Evolutionary conservation across 306 rosid species (phyloP).

Genomic region (Rosa lucieae): DNA sequence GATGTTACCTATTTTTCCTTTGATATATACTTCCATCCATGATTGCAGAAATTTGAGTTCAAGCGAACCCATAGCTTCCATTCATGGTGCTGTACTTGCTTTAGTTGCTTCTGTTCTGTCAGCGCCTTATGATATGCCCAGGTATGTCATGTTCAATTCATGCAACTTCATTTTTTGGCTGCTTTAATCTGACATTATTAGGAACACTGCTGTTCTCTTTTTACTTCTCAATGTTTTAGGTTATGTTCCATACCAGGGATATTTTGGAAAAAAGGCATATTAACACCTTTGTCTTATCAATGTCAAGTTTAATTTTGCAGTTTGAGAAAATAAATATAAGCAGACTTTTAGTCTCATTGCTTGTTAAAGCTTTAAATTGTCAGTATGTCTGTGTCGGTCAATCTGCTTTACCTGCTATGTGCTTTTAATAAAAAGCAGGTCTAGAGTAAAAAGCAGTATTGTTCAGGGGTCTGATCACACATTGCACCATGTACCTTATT

Average conservation of each 20-base stretch:
- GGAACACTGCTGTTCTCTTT: no score
- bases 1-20: background rate
- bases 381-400: background rate
- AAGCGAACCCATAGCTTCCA: constrained; percentile 68
- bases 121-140: constrained; percentile 95
- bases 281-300: no score
- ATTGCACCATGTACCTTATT: background rate
- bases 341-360: background rate
- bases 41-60: constrained; percentile 65
- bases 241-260: no score
- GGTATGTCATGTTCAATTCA: constrained; percentile 44
- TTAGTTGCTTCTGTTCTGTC: constrained; percentile 89
- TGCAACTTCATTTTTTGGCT: constrained; percentile 2
- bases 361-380: background rate
- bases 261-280: no score
- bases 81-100: constrained; percentile 93
- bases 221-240: no score
- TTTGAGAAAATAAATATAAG: background rate
- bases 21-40: constrained; percentile 17
- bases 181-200: no score
- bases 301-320: background rate
- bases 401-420: background rate
- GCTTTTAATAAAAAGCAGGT: background rate
- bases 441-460: background rate
- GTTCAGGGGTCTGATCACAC: background rate